Base-by-base conservation (phyloP, 192 early-diverging fungal genomes). In the Backusella sp. region DNA sequence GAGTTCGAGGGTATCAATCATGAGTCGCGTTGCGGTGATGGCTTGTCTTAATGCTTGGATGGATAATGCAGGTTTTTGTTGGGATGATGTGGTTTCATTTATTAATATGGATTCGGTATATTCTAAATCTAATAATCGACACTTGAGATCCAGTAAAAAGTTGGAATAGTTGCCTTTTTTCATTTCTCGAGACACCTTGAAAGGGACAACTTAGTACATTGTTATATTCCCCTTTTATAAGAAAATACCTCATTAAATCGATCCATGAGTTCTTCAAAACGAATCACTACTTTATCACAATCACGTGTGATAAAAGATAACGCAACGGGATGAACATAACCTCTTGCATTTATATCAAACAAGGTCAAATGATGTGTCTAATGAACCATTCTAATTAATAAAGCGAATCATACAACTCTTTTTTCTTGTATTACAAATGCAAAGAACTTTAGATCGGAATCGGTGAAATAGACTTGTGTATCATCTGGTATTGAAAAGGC, bases 301-400 rank as follows among this genome's bases (percentile, higher is more conserved):
- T 88, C 86, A 34, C 82, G 59, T 6, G 84, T 84, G 37, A 88
- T 78, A 72, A 86, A 88, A 1, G 86, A 85, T 39, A 88, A 70
- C 7, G 83, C 77, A 7, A 88, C 85, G 0, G 86, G 86, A 37
- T 85, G 79, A 12, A 88, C 86, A 72, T 84, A 88, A 26, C 86
- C 86, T 56, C 86, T 72, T 15, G 86, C 86, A 46, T 84, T 83
- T 65, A 88, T 88, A 62, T 88, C 86, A 74, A 88, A 88, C 14
- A 88, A 68, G 0, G 86, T 88, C 35, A 88, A 77, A 39, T 88
- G 84, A 34, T 88, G 86, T 2, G 84, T 82, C 86, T 88, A 81
- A 30, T 15, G 19, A 49, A 74, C 4, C n/a, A 28, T 23, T 32
- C 2, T 32, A 32, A 62, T 62, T 26, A 62, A 62, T 62, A 14